A percentile compares a stretch with the other conserved stretches of the same genome.
These are phyloP conservation scores for Platismatia glauca DNA, from an alignment of 495 filamentous ascomycete species.

Conservation along the genomic window DNA sequence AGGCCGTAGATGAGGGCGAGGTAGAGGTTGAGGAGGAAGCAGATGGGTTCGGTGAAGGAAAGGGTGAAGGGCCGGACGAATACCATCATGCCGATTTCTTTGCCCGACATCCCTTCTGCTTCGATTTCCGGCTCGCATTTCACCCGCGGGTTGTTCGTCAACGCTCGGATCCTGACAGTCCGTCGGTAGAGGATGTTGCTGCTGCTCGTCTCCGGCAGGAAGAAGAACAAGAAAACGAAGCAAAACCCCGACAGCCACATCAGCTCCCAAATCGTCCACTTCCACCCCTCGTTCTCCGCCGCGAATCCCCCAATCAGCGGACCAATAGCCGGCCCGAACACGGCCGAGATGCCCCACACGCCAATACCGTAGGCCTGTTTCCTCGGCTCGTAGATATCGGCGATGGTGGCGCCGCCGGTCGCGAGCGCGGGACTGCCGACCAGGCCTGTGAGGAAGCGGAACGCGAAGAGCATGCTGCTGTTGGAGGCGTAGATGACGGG, in stretches of 20 bases:
- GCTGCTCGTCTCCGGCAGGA: conserved; percentile 24
- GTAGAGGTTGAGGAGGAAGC: conserved; percentile 46
- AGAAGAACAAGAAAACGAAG: conserved; percentile 28
- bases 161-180: conserved; percentile 21
- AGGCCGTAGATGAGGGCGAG: conserved; percentile 46
- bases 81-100: conserved; percentile 29
- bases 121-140: conserved; percentile 37
- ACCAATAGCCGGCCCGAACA: conserved; percentile 37
- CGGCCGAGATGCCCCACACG: conserved; percentile 29
- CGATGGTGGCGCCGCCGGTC: conserved; percentile 32
- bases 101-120: conserved; percentile 25
- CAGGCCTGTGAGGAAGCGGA: conserved; percentile 30
- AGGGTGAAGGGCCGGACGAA: conserved; percentile 38
- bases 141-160: conserved; percentile 30
- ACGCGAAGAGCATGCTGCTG: conserved; percentile 26
- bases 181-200: conserved; percentile 29
- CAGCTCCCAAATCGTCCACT: conserved; percentile 40
- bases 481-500: conserved; percentile 27
- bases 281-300: conserved; percentile 31
- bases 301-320: conserved; percentile 38
- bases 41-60: conserved; percentile 41
- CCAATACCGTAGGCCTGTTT: conserved; percentile 21
- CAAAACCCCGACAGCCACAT: conserved; percentile 26
- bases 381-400: conserved; percentile 24
- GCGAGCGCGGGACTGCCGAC: conserved; percentile 30